Evolutionary conservation across 345 rosid species (phyloP), one percentile per base, ranked within the genome.

Genomic region (Eucalyptus paniculata): DNA sequence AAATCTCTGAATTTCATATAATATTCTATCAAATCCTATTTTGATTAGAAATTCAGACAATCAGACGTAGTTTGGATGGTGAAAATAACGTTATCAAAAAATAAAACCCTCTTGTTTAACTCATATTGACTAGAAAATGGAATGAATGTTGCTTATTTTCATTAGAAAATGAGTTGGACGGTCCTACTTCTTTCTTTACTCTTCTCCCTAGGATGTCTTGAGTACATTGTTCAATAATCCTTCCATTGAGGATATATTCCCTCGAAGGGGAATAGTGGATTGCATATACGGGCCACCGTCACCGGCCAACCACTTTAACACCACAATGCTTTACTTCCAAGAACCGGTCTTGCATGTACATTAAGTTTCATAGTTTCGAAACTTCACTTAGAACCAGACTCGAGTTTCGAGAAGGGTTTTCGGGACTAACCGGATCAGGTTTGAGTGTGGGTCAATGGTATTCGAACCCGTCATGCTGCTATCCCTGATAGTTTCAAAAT

Each of bases 61-160:
- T 1, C 7, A 4, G 0, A 53, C 2, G 5, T 19, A 53, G 2
- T 3, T 0, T 21, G 5, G 2, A 53, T 1, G 5, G 58, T 2
- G 4, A 2, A 53, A 19, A 53, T 53, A 53, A 11, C 26, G 0
- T 2, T 21, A 53, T 19, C 26, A 53, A 53, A 53, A 21, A 8
- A 53, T 19, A 69, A 32, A 32, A 69, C 3, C 15, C 28, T n/a
- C 16, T 3, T 77, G 12, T 21, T 77, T 37, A 40, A 8, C 16
- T 37, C 24, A 3, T 77, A 77, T 77, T 77, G 47, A 77, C 24
- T 19, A 11, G 5, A 21, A 77, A 12, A 77, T 40, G 47, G 47
- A 40, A 40, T 8, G 5, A 18, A 77, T 77, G 47, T 37, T 77
- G 47, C 83, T 40, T 40, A 40, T 6, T 40, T 37, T 37, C 30